Evolutionary conservation across 805 yeast genomes (phyloP), one percentile per base, ranked within the genome.

Genomic region (Tetrapisispora arboricola): DNA sequence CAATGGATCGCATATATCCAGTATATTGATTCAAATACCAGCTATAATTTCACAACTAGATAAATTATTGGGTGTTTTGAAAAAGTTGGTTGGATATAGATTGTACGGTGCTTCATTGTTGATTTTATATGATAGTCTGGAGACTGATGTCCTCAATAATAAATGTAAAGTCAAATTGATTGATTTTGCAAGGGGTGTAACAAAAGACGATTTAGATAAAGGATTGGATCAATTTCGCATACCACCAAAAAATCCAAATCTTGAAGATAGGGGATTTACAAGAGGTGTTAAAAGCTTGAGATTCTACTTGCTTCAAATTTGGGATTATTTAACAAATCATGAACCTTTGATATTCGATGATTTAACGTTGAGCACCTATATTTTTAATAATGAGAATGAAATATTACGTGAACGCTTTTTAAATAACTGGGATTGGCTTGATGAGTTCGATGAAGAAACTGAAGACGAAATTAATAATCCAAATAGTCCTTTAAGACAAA

Each of bases 161-260:
- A 48, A 50, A 27, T 61, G 64, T 28, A 62, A 60, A 45, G 76
- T 87, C n/a, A 76, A 87, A 47, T 72, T 94, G 41, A 92, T 92
- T 50, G 99, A 92, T 64, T 92, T 92, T 70, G 97, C 97, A 1
- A 95, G 88, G 57, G 83, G 94, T 54, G 80, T 86, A 13, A 82
- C 86, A 25, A 76, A 76, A 3, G 80, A 75, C 32, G 75, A 73
- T 43, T 65, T 67, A 31, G 43, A 47, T 12, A 54, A 50, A 47
- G 53, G 67, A 15, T 63, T 69, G 0, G 58, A 58, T 13, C 52
- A 60, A 12, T 69, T 72, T 15, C 70, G 74, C 1, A 80, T 78
- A 40, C 95, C 96, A 3, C 96, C 96, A 1, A 66, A 59, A 31
- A 78, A 79, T 50, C 75, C 76, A 1, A 62, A 68, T 9, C 33